Evolutionary conservation across 164 flowering plant species (phyloP).

Genomic region (Berberis vulgaris): DNA sequence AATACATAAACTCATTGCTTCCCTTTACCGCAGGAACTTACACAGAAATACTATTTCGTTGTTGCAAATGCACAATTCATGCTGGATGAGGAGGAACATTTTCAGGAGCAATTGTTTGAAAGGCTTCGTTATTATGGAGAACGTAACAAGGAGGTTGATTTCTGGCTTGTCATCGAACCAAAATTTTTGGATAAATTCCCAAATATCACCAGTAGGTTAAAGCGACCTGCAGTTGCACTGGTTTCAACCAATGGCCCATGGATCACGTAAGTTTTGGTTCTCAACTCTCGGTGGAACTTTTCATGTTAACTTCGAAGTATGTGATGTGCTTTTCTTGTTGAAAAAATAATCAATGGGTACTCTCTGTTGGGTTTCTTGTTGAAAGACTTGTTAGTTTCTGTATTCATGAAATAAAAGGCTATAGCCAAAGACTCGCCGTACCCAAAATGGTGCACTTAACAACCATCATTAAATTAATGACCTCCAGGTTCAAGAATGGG

Average conservation of each 20-base stretch:
- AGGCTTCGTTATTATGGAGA: slow-evolving; percentile 58
- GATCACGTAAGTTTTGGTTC: slow-evolving; percentile 81
- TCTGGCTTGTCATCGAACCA: slow-evolving; percentile 95
- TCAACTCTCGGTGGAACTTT: neutral
- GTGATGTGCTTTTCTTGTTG: neutral
- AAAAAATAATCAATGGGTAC: neutral
- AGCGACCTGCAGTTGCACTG: slow-evolving; percentile 92
- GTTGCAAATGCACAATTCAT: slow-evolving; percentile 96
- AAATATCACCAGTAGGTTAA: slow-evolving; percentile 55
- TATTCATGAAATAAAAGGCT: too few relatives aligned
- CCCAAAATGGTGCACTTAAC: too few relatives aligned
- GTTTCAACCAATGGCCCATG: slow-evolving; percentile 89
- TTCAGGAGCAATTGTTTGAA: slow-evolving; percentile 74
- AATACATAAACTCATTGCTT: neutral
- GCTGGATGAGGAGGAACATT: slow-evolving; percentile 98
- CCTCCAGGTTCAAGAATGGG: neutral
- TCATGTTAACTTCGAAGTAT: neutral
- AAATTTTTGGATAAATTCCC: slow-evolving; percentile 91
- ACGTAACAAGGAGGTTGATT: slow-evolving; percentile 66
- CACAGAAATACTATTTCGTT: slow-evolving; percentile 59
- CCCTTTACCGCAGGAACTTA: slow-evolving; percentile 12
- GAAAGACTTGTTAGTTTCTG: too few relatives aligned
- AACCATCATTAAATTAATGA: neutral
- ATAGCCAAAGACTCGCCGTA: too few relatives aligned
- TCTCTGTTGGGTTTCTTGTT: too few relatives aligned